Evolutionary conservation across 306 rosid species (phyloP), one percentile per base, ranked within the genome.

Genomic region (Oxytropis ochrocephala): DNA sequence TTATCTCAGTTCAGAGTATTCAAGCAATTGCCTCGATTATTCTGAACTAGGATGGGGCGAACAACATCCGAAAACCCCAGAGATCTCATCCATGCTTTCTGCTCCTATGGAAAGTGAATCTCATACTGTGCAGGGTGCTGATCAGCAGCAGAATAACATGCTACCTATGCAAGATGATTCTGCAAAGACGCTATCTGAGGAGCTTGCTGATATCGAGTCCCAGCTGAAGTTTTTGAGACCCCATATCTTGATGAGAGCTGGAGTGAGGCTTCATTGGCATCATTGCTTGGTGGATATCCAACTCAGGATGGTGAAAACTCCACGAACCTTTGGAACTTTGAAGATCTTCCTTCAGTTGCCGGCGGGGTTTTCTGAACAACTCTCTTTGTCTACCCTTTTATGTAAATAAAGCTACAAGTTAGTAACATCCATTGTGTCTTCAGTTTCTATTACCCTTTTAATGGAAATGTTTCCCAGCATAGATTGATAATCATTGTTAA

Each of bases 401-500:
- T 88, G 96, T 91, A 94, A 94, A 94, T 88, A 94, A 91, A 84
- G 89, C 92, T 81, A 78, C 92, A 88, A 79, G 96, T 84, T 71
- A 84, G 92, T 88, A 71, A 68, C 51, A 67, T 77, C 65, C 66
- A 47, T 72, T 54, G 41, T 62, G 64, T 41, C 49, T 52, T 46
- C 10, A 11, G 49, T 36, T 52, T 30, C 43, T 39, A 18, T 9
- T 7, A 11, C 39, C 7, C 7, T 0, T 30, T 55, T 32, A 1
- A 6, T 11, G 24, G 33, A 42, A 13, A 1, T 38, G 29, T 24
- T 24, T 24, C 29, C 3, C 29, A 24, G 6, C 29, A 5, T 7
- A 24, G 39, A 5, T 53, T 27, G 27, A 6, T 44, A 43, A 14
- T 57, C n/a, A 9, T 29, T 5, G 46, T 51, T 50, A 38, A 60